A percentile compares a stretch with the other conserved stretches of the same genome.
These are phyloP conservation scores for Kluyveromyces starmeri DNA, from an alignment of 805 yeast species.

Conservation along the genomic window DNA sequence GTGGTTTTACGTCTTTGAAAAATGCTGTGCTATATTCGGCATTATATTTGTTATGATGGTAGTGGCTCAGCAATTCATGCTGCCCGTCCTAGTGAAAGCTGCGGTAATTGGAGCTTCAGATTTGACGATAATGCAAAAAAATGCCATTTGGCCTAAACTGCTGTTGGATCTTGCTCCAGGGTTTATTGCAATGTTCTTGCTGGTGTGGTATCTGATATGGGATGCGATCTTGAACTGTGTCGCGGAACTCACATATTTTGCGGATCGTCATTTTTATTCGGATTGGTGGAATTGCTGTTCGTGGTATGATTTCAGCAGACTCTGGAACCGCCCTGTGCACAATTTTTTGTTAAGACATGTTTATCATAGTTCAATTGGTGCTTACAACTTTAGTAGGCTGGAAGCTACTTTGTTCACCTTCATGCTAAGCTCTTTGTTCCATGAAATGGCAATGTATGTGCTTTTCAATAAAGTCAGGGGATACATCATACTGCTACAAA, in stretches of 20 bases:
- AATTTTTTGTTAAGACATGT: constrained; percentile 84
- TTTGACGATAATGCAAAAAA: constrained; percentile 17
- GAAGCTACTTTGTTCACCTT: constrained; percentile 75
- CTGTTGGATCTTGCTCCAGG: constrained; percentile 72
- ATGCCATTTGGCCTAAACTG: constrained; percentile 25
- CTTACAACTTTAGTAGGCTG: constrained; percentile 52
- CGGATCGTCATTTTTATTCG: constrained; percentile 88
- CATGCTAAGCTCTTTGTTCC: constrained; percentile 70
- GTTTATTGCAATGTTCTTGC: constrained; percentile 62
- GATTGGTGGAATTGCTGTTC: constrained; percentile 97
- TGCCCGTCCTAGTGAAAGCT: constrained; percentile 62
- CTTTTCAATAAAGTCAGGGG: constrained; percentile 75
- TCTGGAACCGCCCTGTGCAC: constrained; percentile 95
- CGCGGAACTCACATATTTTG: constrained; percentile 81
- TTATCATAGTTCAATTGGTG: constrained; percentile 80
- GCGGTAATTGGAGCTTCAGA: constrained; percentile 36
- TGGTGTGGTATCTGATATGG: constrained; percentile 89
- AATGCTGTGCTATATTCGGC: constrained; percentile 77
- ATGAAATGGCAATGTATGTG: constrained; percentile 88
- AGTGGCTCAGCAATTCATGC: constrained; percentile 64
- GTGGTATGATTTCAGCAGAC: constrained; percentile 88
- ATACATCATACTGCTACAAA: constrained; percentile 69
- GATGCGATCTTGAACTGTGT: constrained; percentile 83
- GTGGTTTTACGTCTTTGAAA: constrained; percentile 58
- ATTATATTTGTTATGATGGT: constrained; percentile 74